These are phyloP conservation scores for Ophiostoma ips DNA, from an alignment of 2,329 filamentous ascomycete species.

Conservation along the genomic window DNA sequence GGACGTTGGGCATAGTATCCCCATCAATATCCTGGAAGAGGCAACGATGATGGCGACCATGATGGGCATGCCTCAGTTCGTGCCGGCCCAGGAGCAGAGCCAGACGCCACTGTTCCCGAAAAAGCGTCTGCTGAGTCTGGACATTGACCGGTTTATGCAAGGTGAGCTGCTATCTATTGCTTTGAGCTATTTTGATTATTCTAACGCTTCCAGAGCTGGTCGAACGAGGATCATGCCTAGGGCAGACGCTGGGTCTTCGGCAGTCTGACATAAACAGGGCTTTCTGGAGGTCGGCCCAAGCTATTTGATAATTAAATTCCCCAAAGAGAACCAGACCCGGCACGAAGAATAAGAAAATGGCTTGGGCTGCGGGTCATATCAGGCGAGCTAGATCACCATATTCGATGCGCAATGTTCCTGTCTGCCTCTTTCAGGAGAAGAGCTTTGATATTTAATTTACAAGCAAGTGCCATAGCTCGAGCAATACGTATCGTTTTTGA, in stretches of 20 bases:
- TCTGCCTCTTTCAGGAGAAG: background rate
- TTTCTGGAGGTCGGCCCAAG: conserved; percentile 10
- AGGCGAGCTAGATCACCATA: no score
- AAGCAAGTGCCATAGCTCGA: no score
- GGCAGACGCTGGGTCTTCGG: conserved; percentile 20
- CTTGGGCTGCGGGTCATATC: no score
- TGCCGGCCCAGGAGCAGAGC: background rate
- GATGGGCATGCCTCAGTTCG: background rate
- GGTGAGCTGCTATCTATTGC: no score
- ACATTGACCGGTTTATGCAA: conserved; percentile 17
- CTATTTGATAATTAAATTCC: background rate
- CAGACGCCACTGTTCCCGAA: background rate
- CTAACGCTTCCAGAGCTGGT: conserved; percentile 18
- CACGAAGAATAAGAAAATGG: no score
- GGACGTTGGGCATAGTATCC: no score
- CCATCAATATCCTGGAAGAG: background rate
- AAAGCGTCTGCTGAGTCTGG: conserved; percentile 10
- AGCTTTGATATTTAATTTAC: background rate
- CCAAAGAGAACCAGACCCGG: no score
- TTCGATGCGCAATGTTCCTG: background rate
- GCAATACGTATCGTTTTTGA: no score
- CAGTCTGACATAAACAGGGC: conserved; percentile 19
- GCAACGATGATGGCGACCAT: background rate
- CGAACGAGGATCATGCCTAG: conserved; percentile 18
- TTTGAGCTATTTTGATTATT: no score